phyloP scores from a whole-genome alignment of 1,139 yeast genomes.

The Suhomyces chickasaworum region DNA sequence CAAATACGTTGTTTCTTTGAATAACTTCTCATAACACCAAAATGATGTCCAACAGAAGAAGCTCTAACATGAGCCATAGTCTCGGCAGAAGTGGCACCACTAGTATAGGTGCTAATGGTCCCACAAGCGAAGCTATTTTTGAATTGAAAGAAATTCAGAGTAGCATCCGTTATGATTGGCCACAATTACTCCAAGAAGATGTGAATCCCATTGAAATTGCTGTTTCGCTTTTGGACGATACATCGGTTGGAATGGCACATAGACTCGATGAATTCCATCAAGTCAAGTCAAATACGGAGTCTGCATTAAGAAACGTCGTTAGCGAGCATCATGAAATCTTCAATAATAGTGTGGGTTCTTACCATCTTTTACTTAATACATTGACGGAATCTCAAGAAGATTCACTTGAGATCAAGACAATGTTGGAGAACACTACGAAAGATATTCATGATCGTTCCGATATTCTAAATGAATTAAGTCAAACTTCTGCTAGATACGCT shows the following conservation, averaged over 20 bases:
- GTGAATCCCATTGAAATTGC: constrained; percentile 87
- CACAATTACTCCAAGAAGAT: constrained; percentile 32
- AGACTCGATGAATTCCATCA: constrained; percentile 59
- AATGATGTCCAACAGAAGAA: constrained; percentile 8
- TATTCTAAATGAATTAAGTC: constrained; percentile 63
- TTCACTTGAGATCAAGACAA: constrained; percentile 39
- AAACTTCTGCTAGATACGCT: constrained; percentile 60
- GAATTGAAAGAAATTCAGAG: constrained; percentile 42
- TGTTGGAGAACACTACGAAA: constrained; percentile 47
- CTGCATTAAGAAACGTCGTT: constrained; percentile 67
- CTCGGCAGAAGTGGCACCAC: not conserved
- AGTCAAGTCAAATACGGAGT: constrained; percentile 56
- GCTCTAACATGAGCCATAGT: not conserved
- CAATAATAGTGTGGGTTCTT: constrained; percentile 57
- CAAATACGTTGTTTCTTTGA: no score
- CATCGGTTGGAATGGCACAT: constrained; percentile 86
- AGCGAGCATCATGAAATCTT: constrained; percentile 84
- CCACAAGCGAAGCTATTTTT: constrained; percentile 33
- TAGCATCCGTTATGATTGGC: constrained; percentile 49
- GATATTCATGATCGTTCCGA: constrained; percentile 59
- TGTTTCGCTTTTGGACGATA: constrained; percentile 74
- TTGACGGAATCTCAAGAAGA: constrained; percentile 60
- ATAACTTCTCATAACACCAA: no score
- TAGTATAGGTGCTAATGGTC: not conserved
- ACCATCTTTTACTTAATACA: constrained; percentile 48